A percentile compares a stretch with the other conserved stretches of the same genome.
Evolutionary conservation across 352 stramenopile genomes (phyloP).

Genomic region (Phytophthora fragariaefolia): DNA sequence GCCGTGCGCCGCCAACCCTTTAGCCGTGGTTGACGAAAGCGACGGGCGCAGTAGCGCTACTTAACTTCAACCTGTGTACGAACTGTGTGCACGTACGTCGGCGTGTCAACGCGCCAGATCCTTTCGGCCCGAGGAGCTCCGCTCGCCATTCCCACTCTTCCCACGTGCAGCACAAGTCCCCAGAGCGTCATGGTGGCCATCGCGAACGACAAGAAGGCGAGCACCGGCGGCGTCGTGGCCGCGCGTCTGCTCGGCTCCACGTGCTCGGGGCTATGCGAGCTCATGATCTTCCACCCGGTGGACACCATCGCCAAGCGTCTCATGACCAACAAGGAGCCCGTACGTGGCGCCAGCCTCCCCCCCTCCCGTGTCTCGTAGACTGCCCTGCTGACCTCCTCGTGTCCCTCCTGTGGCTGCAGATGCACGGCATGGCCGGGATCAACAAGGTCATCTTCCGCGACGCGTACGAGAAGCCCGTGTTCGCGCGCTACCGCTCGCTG

Average conservation of each 20-base stretch:
- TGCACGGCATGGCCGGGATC: slow-evolving; percentile 56
- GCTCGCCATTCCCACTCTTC: slow-evolving; percentile 28
- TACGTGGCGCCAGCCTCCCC: slow-evolving; percentile 17
- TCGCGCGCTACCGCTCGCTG: slow-evolving; percentile 86
- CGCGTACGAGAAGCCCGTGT: slow-evolving; percentile 75
- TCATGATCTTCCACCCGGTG: slow-evolving; percentile 96
- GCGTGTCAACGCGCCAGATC: slow-evolving; percentile 16
- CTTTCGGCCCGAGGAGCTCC: slow-evolving; percentile 1
- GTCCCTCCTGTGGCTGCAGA: slow-evolving; percentile 11
- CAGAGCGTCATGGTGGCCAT: slow-evolving; percentile 51
- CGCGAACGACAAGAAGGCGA: slow-evolving; percentile 50
- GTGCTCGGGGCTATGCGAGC: slow-evolving; percentile 92
- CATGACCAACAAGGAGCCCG: slow-evolving; percentile 91
- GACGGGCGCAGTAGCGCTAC: neutral
- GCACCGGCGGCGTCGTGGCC: slow-evolving; percentile 54
- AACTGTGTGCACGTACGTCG: slow-evolving; percentile 7
- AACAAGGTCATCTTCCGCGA: slow-evolving; percentile 92
- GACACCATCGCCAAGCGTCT: slow-evolving; percentile 96
- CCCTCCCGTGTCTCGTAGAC: neutral
- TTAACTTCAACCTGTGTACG: slow-evolving; percentile 8
- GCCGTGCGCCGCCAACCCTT: too few species aligned
- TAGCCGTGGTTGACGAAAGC: neutral
- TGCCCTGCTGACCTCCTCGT: neutral
- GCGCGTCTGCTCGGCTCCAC: slow-evolving; percentile 92
- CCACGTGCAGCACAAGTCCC: slow-evolving; percentile 18